A percentile compares a stretch with the other conserved stretches of the same genome.
Conservation (phyloP, 2,329 filamentous ascomycete genomes). For the Pseudocercospora cruenta region DNA sequence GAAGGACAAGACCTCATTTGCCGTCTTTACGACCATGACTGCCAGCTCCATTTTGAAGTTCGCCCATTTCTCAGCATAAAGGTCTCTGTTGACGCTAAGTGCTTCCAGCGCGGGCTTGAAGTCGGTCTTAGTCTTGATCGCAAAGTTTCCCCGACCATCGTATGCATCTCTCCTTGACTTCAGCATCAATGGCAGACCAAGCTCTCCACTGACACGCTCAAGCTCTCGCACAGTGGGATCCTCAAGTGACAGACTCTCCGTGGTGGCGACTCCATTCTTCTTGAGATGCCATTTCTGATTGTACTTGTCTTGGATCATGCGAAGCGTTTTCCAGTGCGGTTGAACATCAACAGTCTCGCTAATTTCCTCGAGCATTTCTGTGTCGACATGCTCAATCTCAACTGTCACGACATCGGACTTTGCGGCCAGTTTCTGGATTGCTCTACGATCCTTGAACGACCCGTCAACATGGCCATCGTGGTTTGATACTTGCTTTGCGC, state of each 20-base stretch:
- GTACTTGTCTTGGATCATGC: conserved; percentile 92
- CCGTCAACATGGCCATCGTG: conserved; percentile 76
- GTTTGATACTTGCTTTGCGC: conserved; percentile 83
- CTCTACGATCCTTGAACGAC: conserved; percentile 81
- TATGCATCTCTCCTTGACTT: conserved; percentile 91
- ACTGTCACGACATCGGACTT: conserved; percentile 82
- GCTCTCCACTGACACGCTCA: conserved; percentile 62
- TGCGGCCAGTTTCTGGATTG: conserved; percentile 77
- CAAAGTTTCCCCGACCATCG: conserved; percentile 80
- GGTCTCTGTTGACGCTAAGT: conserved; percentile 65
- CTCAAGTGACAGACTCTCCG: conserved; percentile 69
- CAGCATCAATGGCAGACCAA: conserved; percentile 87
- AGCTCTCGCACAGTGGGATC: conserved; percentile 64
- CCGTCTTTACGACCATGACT: conserved; percentile 92
- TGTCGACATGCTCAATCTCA: conserved; percentile 94
- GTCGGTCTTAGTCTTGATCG: conserved; percentile 62
- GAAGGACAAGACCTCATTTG: conserved; percentile 74
- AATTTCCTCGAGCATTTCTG: conserved; percentile 84
- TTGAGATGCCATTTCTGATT: conserved; percentile 81
- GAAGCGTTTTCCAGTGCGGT: conserved; percentile 82
- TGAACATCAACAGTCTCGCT: conserved; percentile 68
- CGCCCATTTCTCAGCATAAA: conserved; percentile 91
- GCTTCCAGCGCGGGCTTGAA: conserved; percentile 69
- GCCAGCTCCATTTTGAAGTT: conserved; percentile 85
- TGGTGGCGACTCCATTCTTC: conserved; percentile 70